Percentiles rank a stretch among this genome's conserved stretches.
These are phyloP conservation scores for Sporopachydermia cereana DNA, from an alignment of 1,139 yeast genomes.

Conservation along the genomic window DNA sequence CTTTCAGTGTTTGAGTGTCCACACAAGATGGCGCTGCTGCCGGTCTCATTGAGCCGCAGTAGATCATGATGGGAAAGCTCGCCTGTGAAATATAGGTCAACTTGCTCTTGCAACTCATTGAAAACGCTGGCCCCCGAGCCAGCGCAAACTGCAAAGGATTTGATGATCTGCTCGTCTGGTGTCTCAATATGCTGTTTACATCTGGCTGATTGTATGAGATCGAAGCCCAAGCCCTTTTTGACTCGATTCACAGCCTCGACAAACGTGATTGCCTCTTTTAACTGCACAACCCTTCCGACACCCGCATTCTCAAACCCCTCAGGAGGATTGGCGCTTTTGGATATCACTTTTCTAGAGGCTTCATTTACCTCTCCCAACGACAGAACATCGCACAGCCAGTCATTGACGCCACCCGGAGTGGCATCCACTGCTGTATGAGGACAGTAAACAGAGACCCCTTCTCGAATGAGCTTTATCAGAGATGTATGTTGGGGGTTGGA, in stretches of 20 bases:
- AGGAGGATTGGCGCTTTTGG: constrained; percentile 6
- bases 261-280: constrained; percentile 35
- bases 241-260: constrained; percentile 37
- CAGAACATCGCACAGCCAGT: constrained; percentile 68
- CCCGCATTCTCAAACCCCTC: constrained; percentile 46
- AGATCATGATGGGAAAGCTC: constrained; percentile 92
- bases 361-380: constrained; percentile 22
- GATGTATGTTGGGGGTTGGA: constrained; percentile 64
- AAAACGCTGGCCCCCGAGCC: constrained; percentile 82
- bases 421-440: constrained; percentile 98
- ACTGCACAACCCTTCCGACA: constrained; percentile 64
- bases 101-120: constrained; percentile 37
- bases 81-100: constrained; percentile 81
- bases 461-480: constrained; percentile 55
- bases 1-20: constrained; percentile 92
- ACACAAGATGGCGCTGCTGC: constrained; percentile 61
- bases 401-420: constrained; percentile 84
- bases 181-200: constrained; percentile 22
- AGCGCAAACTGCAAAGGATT: constrained; percentile 78
- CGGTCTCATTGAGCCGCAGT: constrained; percentile 57
- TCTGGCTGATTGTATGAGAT: constrained; percentile 55
- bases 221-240: constrained; percentile 42
- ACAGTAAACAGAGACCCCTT: constrained; percentile 76
- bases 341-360: constrained; percentile 14
- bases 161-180: constrained; percentile 26